Conservation (phyloP, 495 filamentous ascomycete genomes). For the Aspergillus sclerotiicarbonarius region DNA sequence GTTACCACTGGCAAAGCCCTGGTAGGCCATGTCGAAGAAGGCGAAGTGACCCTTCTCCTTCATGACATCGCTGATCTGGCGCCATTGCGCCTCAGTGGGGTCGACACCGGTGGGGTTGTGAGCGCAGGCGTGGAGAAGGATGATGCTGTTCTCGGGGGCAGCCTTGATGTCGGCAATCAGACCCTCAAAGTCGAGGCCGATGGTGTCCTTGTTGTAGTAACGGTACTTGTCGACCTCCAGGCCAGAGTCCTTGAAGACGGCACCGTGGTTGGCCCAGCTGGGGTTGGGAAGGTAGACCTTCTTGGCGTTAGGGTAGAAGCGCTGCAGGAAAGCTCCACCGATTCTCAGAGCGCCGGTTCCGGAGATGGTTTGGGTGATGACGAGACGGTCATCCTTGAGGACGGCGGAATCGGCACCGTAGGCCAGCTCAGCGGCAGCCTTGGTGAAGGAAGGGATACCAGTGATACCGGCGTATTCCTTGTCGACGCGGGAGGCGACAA, state of each 20-base stretch:
- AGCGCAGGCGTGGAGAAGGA: conserved; percentile 94
- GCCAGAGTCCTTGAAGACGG: conserved; percentile 91
- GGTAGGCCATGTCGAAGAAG: conserved; percentile 99
- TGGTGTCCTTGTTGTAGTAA: conserved; percentile 99
- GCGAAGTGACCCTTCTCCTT: conserved; percentile 88
- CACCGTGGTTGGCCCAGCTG: conserved; percentile 97
- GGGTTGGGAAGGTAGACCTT: conserved; percentile 93
- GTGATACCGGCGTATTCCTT: conserved; percentile 99
- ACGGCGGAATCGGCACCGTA: conserved; percentile 78
- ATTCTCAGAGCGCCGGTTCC: conserved; percentile 95
- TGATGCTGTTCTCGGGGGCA: conserved; percentile 79
- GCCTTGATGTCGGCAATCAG: conserved; percentile 87
- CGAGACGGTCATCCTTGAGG: conserved; percentile 74
- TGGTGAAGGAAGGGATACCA: conserved; percentile 89
- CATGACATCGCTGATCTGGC: conserved; percentile 82
- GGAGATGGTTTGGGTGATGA: conserved; percentile 96
- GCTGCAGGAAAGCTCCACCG: conserved; percentile 86
- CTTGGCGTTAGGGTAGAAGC: conserved; percentile 86
- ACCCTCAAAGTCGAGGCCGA: conserved; percentile 95
- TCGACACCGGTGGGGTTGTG: conserved; percentile 99
- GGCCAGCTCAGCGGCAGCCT: conserved; percentile 83
- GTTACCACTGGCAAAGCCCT: conserved; percentile 93
- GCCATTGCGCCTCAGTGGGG: conserved; percentile 90
- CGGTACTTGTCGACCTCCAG: conserved; percentile 90
- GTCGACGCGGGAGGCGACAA: conserved; percentile 73